Base-by-base conservation (phyloP, 2,329 filamentous ascomycete species). In the Pseudophaeomoniella oleicola region DNA sequence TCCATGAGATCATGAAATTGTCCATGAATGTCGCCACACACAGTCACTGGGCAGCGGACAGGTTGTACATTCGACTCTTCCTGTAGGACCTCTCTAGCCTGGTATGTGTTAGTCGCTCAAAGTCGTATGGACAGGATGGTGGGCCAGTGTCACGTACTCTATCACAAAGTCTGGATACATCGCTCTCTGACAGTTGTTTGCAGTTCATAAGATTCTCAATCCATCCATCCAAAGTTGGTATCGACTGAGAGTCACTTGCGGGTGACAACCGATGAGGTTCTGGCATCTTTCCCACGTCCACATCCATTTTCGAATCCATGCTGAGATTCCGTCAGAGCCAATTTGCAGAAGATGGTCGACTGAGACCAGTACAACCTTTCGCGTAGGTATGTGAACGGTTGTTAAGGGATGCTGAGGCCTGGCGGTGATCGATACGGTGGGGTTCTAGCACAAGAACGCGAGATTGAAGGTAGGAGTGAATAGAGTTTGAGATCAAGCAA, bases 1-100 rank as follows among this genome's bases (percentile, higher is more conserved):
- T 98, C 90, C 86, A 98, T 96, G 60, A 98, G 66, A 57, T 98
- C 90, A 62, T 96, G 88, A 60, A 96, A 96, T 64, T 98, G 90
- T 48, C 90, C 90, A 63, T 98, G 90, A 58, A 98, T 98, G 64
- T 98, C 90, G 59, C 90, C 90, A 61, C 90, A 96, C 44, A 98
- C 90, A 39, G 90, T 98, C 48, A 96, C 90, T 32, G 90, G 90
- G 60, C 88, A 96, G 88, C 94, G 87, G 64, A 98, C 90, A 58
- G 90, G 90, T 67, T 98, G 90, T 46, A 98, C 90, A 57, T 98
- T 98, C 39, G 87, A 94, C 66, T 98, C 90, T 37, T 94, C 86
- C 64, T 94, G 86, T 49, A 98, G 69, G 43, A 98, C 87, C 65
- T 98, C 90, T 63, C 87, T 77, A 56, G 90, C 87, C 86, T 94